A percentile compares a stretch with the other conserved stretches of the same genome.
Conservation (phyloP, 1,139 yeast genomes). For the Suhomyces wounanorum region DNA sequence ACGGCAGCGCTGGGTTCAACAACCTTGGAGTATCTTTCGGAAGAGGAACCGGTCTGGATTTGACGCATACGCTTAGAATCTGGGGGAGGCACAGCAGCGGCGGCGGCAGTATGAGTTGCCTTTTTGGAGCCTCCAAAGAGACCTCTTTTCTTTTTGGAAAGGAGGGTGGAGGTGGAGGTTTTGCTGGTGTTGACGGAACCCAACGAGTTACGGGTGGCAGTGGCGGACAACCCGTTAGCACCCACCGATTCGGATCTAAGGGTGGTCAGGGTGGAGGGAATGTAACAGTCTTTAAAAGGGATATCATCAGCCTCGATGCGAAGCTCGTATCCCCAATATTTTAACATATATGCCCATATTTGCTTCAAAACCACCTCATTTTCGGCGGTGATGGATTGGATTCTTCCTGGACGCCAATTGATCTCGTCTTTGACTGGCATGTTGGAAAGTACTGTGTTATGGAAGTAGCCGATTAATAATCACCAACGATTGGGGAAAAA, state of each 20-base stretch:
- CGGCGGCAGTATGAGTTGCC: constrained; percentile 8
- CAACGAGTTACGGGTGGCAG: constrained; percentile 31
- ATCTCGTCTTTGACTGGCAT: constrained; percentile 18
- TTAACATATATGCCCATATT: constrained; percentile 68
- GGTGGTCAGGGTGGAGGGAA: constrained; percentile 31
- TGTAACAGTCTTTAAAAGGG: constrained; percentile 34
- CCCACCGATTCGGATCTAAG: constrained; percentile 8
- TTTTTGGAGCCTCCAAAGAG: constrained; percentile 17
- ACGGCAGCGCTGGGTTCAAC: constrained; percentile 27
- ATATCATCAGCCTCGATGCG: constrained; percentile 40
- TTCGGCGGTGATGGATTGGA: constrained; percentile 57
- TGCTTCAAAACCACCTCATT: constrained; percentile 74
- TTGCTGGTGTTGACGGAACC: constrained; percentile 31
- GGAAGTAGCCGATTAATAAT: no score
- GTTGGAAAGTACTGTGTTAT: background rate
- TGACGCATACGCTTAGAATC: constrained; percentile 30
- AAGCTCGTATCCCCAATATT: constrained; percentile 61
- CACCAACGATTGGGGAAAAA: no score
- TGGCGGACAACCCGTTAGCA: constrained; percentile 27
- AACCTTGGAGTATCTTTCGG: constrained; percentile 32
- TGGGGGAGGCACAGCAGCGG: constrained; percentile 18
- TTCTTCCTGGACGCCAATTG: constrained; percentile 52
- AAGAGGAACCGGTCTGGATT: constrained; percentile 34
- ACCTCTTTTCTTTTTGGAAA: constrained; percentile 16
- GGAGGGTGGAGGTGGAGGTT: constrained; percentile 20